phyloP scores from a whole-genome alignment of 192 early-diverging fungal species.

The Phycomyces blakesleeanus region DNA sequence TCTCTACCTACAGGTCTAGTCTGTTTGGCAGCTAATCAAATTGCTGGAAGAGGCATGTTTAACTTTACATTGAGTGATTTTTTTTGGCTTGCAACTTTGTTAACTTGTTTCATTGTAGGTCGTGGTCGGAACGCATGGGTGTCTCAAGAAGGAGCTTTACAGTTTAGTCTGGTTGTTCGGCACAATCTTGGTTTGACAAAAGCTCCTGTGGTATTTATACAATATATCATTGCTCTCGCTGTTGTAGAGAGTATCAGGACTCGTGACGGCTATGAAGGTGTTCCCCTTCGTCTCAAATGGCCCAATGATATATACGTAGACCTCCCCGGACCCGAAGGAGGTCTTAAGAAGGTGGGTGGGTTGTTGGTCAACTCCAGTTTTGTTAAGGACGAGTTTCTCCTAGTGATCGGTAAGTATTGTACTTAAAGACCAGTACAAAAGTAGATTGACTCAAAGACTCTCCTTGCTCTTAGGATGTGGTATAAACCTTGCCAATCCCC shows the following conservation, averaged over 20 bases:
- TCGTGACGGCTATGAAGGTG: constrained; percentile 66
- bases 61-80: neutral
- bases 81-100: too few relatives aligned
- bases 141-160: constrained; percentile 84
- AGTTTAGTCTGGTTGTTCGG: constrained; percentile 79
- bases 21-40: constrained; percentile 76
- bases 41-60: constrained; percentile 60
- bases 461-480: constrained; percentile 64
- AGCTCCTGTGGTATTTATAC: constrained; percentile 81
- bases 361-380: constrained; percentile 84
- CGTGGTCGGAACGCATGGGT: constrained; percentile 95
- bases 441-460: neutral
- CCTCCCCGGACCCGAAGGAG: constrained; percentile 31
- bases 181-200: constrained; percentile 55
- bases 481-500: constrained; percentile 78
- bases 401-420: constrained; percentile 68
- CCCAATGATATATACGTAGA: constrained; percentile 95
- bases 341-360: constrained; percentile 80
- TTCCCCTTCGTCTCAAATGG: constrained; percentile 93
- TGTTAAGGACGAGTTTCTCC: constrained; percentile 60
- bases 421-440: too few relatives aligned
- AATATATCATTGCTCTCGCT: constrained; percentile 89
- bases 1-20: constrained; percentile 76
- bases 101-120: constrained; percentile 36
- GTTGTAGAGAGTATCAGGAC: constrained; percentile 73